Evolutionary conservation across 257 asterid genomes (phyloP).

Genomic region (Osmanthus fragrans): DNA sequence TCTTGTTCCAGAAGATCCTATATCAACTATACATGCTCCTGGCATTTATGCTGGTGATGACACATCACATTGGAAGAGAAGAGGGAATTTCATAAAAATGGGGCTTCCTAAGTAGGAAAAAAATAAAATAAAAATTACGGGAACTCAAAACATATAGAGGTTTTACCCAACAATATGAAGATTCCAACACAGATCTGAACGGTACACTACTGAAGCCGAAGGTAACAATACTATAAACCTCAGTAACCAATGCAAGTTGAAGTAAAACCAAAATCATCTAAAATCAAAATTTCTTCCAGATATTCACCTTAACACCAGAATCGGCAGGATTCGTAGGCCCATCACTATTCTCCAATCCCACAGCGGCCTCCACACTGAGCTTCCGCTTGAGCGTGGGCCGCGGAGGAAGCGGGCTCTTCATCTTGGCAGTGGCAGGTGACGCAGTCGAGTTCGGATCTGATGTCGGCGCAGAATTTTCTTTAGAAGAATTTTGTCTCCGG

Average conservation of each 20-base stretch:
- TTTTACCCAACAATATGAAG: neutral
- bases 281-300: neutral
- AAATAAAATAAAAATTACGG: neutral
- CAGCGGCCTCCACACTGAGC: conserved; percentile 62
- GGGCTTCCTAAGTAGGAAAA: neutral
- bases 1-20: neutral
- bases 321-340: conserved; percentile 42
- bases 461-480: conserved; percentile 56
- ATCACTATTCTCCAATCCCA: conserved; percentile 39
- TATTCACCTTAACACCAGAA: conserved; percentile 73
- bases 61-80: neutral
- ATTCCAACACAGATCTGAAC: neutral
- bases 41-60: neutral
- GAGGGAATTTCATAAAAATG: neutral
- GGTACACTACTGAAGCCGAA: conserved; percentile 2
- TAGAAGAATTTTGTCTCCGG: conserved; percentile 60
- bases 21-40: neutral
- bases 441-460: conserved; percentile 38
- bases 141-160: neutral
- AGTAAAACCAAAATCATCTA: neutral
- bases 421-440: conserved; percentile 40
- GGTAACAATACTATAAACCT: conserved; percentile 4
- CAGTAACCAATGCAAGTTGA: neutral
- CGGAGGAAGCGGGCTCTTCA: conserved; percentile 86
- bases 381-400: conserved; percentile 88